These are phyloP conservation scores for Candida pseudoglaebosa DNA, from an alignment of 805 yeast genomes.

Conservation along the genomic window DNA sequence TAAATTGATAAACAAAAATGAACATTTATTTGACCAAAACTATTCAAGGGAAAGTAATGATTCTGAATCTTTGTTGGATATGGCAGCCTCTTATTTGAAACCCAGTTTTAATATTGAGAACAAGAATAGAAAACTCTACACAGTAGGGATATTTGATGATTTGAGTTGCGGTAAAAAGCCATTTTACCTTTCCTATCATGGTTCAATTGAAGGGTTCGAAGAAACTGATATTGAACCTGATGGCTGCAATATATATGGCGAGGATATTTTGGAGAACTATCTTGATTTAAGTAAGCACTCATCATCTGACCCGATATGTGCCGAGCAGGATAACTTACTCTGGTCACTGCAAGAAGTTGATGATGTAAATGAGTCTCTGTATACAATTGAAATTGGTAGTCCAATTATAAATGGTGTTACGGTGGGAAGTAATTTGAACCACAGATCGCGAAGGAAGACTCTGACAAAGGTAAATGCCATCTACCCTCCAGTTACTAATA, in stretches of 20 bases:
- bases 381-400: conserved; percentile 22
- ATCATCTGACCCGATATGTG: conserved; percentile 7
- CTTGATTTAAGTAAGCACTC: conserved; percentile 22
- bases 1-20: no score
- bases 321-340: background rate
- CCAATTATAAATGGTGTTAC: conserved; percentile 34
- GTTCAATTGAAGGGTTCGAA: conserved; percentile 21
- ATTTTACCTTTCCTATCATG: conserved; percentile 21
- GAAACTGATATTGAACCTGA: conserved; percentile 5
- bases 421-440: conserved; percentile 23
- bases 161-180: background rate
- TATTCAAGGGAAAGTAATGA: no score
- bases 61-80: no score
- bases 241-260: conserved; percentile 14
- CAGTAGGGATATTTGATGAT: no score
- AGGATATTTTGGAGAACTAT: conserved; percentile 36
- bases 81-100: no score
- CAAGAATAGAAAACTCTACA: no score
- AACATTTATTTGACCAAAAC: no score
- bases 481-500: conserved; percentile 5
- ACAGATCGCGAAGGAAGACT: conserved; percentile 9
- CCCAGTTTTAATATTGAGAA: no score
- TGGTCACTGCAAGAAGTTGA: conserved; percentile 4
- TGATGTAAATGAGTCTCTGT: conserved; percentile 1
- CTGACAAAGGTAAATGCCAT: background rate